Conservation (phyloP, 177 flowering plant species). For the Vitis hybrid region DNA sequence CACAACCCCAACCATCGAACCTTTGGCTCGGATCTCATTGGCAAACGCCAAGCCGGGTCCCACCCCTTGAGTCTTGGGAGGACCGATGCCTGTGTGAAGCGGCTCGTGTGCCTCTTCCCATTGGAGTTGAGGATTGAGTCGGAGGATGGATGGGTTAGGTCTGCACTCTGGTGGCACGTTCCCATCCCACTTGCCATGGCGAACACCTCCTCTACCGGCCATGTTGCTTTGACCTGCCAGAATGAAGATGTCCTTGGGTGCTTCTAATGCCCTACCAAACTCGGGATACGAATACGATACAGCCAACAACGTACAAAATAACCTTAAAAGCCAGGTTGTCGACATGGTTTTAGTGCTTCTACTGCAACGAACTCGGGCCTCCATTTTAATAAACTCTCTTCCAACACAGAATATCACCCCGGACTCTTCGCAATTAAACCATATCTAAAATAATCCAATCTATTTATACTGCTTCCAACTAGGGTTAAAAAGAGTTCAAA, state of each 20-base stretch:
- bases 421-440: too few relatives aligned
- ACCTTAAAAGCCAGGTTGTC: too few relatives aligned
- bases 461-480: too few relatives aligned
- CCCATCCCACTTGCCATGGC: slow-evolving; percentile 22
- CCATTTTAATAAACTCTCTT: too few relatives aligned
- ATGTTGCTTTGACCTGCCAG: slow-evolving; percentile 59
- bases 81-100: slow-evolving; percentile 33
- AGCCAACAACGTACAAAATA: too few relatives aligned
- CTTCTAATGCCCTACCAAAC: not conserved
- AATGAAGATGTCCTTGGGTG: slow-evolving; percentile 25
- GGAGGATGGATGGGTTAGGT: slow-evolving; percentile 24
- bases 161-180: slow-evolving; percentile 29
- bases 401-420: too few relatives aligned
- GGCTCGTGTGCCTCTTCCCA: slow-evolving; percentile 43
- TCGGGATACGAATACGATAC: too few relatives aligned
- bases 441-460: too few relatives aligned
- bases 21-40: slow-evolving; percentile 9
- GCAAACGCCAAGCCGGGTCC: slow-evolving; percentile 49
- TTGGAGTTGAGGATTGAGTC: slow-evolving; percentile 17
- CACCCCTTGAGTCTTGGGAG: slow-evolving; percentile 25
- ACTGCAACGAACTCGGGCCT: too few relatives aligned
- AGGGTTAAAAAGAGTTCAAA: too few relatives aligned
- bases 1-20: slow-evolving; percentile 18
- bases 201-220: slow-evolving; percentile 49
- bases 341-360: too few relatives aligned